Base-by-base conservation (phyloP, 495 filamentous ascomycete species). In the Hypomontagnella monticulosa region DNA sequence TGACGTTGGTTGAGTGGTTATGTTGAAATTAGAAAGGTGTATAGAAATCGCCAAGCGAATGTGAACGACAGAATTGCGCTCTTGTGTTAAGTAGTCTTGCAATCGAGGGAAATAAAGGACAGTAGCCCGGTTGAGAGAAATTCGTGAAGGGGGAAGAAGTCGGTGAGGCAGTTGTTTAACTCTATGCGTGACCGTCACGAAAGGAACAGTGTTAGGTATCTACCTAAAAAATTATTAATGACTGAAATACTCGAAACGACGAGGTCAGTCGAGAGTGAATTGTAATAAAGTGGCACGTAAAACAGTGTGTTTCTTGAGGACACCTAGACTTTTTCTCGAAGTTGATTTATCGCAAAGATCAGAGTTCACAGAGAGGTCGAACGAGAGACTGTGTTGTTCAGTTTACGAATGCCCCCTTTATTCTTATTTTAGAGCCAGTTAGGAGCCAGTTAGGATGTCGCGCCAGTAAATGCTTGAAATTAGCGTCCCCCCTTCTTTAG, bases 381-480 rank as follows among this genome's bases (percentile, higher is more conserved):
- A 58, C 47, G 53, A 62, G 46, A 62, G 64, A 57, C 52, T 56
- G 50, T n/a, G 33, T 42, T 51, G 55, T 56, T 56, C 37, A 50
- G 43, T 34, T 66, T 66, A 56, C 50, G 50, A 51, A 61, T 64
- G 46, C 42, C 57, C 63, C 64, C 53, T 61, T 67, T 62, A 57
- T 67, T 67, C 46, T 67, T 62, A 58, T 58, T 67, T 61, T 61
- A 60, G 56, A 27, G 49, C 15, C 46, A 66, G 48, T 67, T 52
- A 58, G 48, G 56, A 27, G 49, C 15, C 46, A 66, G 48, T 67
- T 52, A 58, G 48, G 41, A 34, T 18, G 64, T 67, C 58, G 49
- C 55, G 60, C 60, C 60, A 69, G 54, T 53, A 34, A 60, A 56
- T 56, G 59, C 55, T 63, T 19, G 42, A 63, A 63, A 63, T 63